These are phyloP conservation scores for Neopestalotiopsis clavispora DNA, from an alignment of 2,329 filamentous ascomycete genomes.

Conservation along the genomic window DNA sequence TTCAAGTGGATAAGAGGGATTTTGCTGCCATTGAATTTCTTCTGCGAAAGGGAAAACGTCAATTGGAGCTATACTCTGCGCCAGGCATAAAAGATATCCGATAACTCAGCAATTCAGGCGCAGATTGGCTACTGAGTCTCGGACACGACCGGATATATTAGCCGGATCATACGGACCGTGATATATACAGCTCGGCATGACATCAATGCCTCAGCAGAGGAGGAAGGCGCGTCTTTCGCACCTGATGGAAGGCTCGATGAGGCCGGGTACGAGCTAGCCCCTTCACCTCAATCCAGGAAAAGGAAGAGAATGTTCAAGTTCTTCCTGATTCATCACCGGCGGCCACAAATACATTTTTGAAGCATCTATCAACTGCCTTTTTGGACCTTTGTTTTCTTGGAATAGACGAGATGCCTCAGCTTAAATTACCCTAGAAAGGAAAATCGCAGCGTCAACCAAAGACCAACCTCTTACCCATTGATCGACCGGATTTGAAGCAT, in stretches of 20 bases:
- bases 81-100: slow-evolving; percentile 80
- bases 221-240: neutral
- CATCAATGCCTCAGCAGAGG: neutral
- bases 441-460: slow-evolving; percentile 44
- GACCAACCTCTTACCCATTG: slow-evolving; percentile 33
- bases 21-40: slow-evolving; percentile 87
- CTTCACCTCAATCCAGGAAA: neutral
- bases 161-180: neutral
- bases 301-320: slow-evolving; percentile 1
- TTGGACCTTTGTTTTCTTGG: slow-evolving; percentile 39
- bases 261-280: neutral
- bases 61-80: slow-evolving; percentile 82
- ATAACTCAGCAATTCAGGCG: slow-evolving; percentile 25
- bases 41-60: slow-evolving; percentile 78
- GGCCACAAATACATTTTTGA: slow-evolving; percentile 27
- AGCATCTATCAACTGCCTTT: slow-evolving; percentile 34
- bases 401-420: slow-evolving; percentile 48
- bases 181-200: neutral
- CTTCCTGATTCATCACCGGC: neutral
- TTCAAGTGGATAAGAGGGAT: slow-evolving; percentile 77
- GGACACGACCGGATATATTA: neutral
- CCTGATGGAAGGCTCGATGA: neutral
- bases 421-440: slow-evolving; percentile 50
- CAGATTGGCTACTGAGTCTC: neutral
- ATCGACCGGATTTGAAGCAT: slow-evolving; percentile 25